These are phyloP conservation scores for Daucus carota DNA, from an alignment of 129 eudicot genomes.

Conservation along the genomic window DH1_v3.0 NC_030383.2:7488501-7489000, in stretches of 20 bases:
- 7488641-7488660: conserved; percentile 31
- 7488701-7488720: conserved; percentile 5
- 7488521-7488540: not conserved
- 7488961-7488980: not conserved
- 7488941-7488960: not conserved
- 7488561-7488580: not conserved
- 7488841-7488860: conserved; percentile 68
- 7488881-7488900: conserved; percentile 87
- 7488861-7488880: conserved; percentile 59
- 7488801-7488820: conserved; percentile 10
- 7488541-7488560: conserved; percentile 5
- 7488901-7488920: not conserved
- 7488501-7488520: not conserved
- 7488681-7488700: conserved; percentile 46
- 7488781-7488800: conserved; percentile 3
- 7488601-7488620: conserved; percentile 42
- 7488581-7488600: not conserved
- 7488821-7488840: conserved; percentile 1
- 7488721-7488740: not conserved
- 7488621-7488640: conserved; percentile 64
- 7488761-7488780: not conserved
- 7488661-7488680: conserved; percentile 63
- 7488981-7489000: not conserved
- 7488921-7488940: not conserved
- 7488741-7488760: not conserved